Percentiles rank a stretch among this genome's conserved stretches.
Conservation (phyloP, 2,329 filamentous ascomycete species). For the Clarireedia paspali region DNA sequence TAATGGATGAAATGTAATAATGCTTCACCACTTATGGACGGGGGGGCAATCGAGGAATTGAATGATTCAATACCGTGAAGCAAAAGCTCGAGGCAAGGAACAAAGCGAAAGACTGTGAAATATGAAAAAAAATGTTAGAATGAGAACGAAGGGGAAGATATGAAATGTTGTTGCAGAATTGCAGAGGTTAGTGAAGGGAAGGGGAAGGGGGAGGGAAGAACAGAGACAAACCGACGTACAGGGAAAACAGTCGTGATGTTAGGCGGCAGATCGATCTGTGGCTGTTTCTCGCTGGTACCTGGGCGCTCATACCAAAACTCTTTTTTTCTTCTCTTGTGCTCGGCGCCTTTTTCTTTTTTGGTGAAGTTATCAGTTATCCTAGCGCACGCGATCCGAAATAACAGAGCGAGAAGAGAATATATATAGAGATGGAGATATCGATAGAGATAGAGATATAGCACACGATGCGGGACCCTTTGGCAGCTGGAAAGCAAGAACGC, state of each 20-base stretch:
- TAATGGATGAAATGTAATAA: constrained; percentile 4
- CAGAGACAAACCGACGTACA: not conserved
- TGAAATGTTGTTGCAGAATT: constrained; percentile 4
- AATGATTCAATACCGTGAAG: constrained; percentile 9
- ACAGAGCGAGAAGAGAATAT: constrained; percentile 1
- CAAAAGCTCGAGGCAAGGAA: constrained; percentile 14
- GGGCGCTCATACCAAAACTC: constrained; percentile 2
- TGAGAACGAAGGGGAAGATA: constrained; percentile 4
- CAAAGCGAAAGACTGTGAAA: constrained; percentile 17
- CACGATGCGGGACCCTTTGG: not conserved
- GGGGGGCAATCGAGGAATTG: constrained; percentile 10
- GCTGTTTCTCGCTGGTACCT: constrained; percentile 5
- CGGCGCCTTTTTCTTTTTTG: not conserved
- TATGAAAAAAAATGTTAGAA: not conserved
- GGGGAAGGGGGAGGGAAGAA: not conserved
- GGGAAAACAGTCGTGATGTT: not conserved
- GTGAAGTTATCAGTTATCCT: not conserved
- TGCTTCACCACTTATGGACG: constrained; percentile 2
- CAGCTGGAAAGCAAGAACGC: no score
- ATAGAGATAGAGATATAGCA: not conserved
- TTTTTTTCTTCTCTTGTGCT: not conserved
- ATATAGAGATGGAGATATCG: not conserved
- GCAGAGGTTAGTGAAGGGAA: not conserved
- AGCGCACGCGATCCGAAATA: not conserved
- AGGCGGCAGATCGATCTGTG: constrained; percentile 8